These are phyloP conservation scores for Anthracocystis panici-leucophaei DNA, from an alignment of 1,284 basidiomycete genomes.

Conservation along the genomic window DNA sequence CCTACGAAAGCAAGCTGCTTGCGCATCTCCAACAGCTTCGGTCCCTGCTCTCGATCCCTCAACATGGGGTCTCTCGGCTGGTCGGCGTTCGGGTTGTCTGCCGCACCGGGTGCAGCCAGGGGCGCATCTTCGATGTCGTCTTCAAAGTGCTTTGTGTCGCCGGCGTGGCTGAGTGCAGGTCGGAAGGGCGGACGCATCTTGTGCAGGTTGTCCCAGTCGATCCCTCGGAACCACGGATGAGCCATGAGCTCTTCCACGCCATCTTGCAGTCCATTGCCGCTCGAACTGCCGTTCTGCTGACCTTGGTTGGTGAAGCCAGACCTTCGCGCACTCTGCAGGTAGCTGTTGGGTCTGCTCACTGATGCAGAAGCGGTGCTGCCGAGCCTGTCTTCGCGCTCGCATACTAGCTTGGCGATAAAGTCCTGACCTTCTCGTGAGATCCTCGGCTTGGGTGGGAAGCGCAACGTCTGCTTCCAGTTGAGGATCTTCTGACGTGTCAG, in stretches of 20 bases:
- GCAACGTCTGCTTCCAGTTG: constrained; percentile 88
- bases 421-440: constrained; percentile 87
- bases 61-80: constrained; percentile 89
- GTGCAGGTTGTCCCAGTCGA: constrained; percentile 58
- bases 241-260: constrained; percentile 90
- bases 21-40: constrained; percentile 85
- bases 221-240: constrained; percentile 67
- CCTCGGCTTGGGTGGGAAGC: constrained; percentile 84
- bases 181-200: constrained; percentile 84
- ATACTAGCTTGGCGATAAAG: constrained; percentile 87
- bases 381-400: constrained; percentile 92
- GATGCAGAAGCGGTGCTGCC: constrained; percentile 80
- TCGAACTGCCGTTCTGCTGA: constrained; percentile 35
- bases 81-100: constrained; percentile 75
- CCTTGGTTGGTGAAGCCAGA: constrained; percentile 77
- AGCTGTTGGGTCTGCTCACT: constrained; percentile 80
- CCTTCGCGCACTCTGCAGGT: constrained; percentile 79
- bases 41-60: constrained; percentile 83
- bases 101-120: constrained; percentile 87
- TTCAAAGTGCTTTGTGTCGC: constrained; percentile 70
- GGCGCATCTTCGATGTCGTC: constrained; percentile 88
- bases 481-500: constrained; percentile 72
- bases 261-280: constrained; percentile 72
- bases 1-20: constrained; percentile 87
- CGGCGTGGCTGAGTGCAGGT: constrained; percentile 76